Conservation (phyloP, 1,139 yeast species). For the Sugiyamaella japonica region DNA sequence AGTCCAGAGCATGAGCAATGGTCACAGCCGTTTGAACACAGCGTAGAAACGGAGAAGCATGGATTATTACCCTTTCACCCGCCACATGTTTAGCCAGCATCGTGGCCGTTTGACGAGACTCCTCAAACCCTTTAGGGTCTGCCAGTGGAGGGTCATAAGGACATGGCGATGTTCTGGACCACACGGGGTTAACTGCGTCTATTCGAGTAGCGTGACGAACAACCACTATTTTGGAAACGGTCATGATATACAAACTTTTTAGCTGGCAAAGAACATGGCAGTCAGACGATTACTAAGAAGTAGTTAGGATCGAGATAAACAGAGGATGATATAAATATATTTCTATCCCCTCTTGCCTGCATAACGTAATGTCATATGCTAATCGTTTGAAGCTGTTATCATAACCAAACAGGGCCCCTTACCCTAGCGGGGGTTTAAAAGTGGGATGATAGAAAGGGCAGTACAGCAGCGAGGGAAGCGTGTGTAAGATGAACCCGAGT, state of each 20-base stretch:
- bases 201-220: conserved; percentile 41
- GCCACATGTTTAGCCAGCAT: conserved; percentile 2
- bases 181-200: conserved; percentile 37
- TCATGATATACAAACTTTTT: background rate
- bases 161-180: conserved; percentile 39
- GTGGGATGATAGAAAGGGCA: background rate
- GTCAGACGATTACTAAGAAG: too few species aligned
- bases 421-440: background rate
- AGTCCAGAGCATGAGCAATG: conserved; percentile 31
- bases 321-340: background rate
- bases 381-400: background rate
- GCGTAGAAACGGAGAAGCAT: conserved; percentile 43
- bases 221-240: conserved; percentile 31
- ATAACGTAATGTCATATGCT: too few species aligned
- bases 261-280: too few species aligned
- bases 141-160: conserved; percentile 44
- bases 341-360: background rate
- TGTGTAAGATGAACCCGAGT: too few species aligned
- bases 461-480: too few species aligned
- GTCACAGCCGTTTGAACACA: conserved; percentile 43
- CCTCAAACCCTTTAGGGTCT: conserved; percentile 33
- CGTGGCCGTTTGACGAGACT: conserved; percentile 31
- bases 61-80: conserved; percentile 30
- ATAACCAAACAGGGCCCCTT: background rate
- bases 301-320: too few species aligned